Percentiles rank a stretch among this genome's conserved stretches.
Evolutionary conservation across 2,329 filamentous ascomycete genomes (phyloP).

Genomic region (Claviceps capensis): DNA sequence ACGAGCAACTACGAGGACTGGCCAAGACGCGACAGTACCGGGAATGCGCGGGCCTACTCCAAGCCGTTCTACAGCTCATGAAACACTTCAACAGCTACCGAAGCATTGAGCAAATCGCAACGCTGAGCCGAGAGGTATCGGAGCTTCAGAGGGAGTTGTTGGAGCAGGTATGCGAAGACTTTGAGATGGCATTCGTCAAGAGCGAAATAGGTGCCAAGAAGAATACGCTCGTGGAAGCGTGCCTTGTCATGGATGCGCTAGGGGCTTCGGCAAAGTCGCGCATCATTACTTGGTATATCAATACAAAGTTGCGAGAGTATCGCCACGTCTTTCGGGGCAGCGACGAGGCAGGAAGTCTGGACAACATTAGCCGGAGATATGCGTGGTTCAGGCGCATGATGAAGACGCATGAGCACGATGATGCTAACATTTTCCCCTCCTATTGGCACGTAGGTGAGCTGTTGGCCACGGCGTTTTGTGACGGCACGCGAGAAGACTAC

Average conservation of each 20-base stretch:
- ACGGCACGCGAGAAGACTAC: conserved; percentile 90
- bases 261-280: conserved; percentile 74
- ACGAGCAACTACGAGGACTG: conserved; percentile 79
- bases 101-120: conserved; percentile 95
- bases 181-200: conserved; percentile 88
- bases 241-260: conserved; percentile 85
- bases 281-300: conserved; percentile 93
- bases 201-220: conserved; percentile 61
- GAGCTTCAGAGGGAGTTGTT: conserved; percentile 85
- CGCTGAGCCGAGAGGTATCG: conserved; percentile 79
- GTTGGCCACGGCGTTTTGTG: conserved; percentile 83
- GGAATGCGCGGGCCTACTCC: conserved; percentile 84
- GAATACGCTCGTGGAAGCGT: conserved; percentile 68
- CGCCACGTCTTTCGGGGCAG: conserved; percentile 90
- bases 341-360: conserved; percentile 87
- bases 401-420: conserved; percentile 90
- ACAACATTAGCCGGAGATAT: conserved; percentile 91
- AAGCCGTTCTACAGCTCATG: conserved; percentile 95
- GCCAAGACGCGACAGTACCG: conserved; percentile 81
- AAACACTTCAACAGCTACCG: conserved; percentile 96
- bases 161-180: conserved; percentile 98
- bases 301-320: conserved; percentile 91
- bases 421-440: conserved; percentile 72
- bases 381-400: conserved; percentile 94
- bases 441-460: conserved; percentile 86